These are phyloP conservation scores for Malassezia sympodialis DNA, from an alignment of 1,284 basidiomycete genomes.

Conservation along the genomic window DNA sequence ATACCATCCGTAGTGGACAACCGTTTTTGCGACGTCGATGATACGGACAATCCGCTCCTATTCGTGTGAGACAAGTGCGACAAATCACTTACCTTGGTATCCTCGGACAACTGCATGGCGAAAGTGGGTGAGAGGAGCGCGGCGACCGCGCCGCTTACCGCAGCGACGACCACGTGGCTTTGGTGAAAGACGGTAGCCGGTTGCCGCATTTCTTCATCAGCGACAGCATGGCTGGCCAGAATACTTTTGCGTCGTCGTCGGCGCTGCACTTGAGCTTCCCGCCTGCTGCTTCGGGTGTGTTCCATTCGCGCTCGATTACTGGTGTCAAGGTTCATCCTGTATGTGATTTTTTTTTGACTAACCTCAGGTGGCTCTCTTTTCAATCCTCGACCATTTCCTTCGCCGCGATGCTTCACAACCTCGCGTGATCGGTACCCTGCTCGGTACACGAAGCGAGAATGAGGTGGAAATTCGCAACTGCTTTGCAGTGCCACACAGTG, in stretches of 20 bases:
- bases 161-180: conserved; percentile 12
- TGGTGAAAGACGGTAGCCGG: neutral
- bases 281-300: conserved; percentile 35
- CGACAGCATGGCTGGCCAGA: conserved; percentile 14
- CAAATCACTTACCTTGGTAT: conserved; percentile 34
- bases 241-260: conserved; percentile 27
- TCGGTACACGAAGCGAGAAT: conserved; percentile 67
- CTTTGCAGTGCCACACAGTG: conserved; percentile 50
- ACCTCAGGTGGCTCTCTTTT: conserved; percentile 59
- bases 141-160: conserved; percentile 1
- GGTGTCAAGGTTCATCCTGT: conserved; percentile 44
- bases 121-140: neutral
- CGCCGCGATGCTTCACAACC: conserved; percentile 60
- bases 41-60: conserved; percentile 43
- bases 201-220: conserved; percentile 10
- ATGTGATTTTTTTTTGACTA: neutral
- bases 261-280: conserved; percentile 46
- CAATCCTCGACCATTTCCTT: conserved; percentile 93
- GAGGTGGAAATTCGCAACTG: conserved; percentile 44
- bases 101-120: conserved; percentile 37
- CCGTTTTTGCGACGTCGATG: conserved; percentile 39
- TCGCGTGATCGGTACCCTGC: conserved; percentile 88
- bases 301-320: conserved; percentile 43
- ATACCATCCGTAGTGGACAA: conserved; percentile 43
- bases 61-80: neutral